phyloP scores from a whole-genome alignment of 345 rosid species.

The Eucalyptus tenuipes region DNA sequence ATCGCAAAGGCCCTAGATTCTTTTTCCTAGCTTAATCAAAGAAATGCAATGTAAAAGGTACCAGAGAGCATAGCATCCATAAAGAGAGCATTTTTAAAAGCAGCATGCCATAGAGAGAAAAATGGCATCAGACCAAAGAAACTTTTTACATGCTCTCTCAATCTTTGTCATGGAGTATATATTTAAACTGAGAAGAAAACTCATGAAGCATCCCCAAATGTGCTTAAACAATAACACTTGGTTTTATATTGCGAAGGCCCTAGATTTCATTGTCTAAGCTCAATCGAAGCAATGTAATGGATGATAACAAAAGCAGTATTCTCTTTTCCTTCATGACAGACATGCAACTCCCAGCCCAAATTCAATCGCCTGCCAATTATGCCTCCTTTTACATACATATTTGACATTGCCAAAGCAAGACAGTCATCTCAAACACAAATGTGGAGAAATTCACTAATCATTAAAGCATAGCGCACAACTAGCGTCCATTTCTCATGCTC shows the following conservation, averaged over 20 bases:
- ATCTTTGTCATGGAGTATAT: not conserved
- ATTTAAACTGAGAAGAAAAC: not conserved
- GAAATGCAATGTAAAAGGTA: not conserved
- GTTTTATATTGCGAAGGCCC: not conserved
- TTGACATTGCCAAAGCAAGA: not conserved
- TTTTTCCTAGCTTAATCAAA: not conserved
- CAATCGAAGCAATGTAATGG: not conserved
- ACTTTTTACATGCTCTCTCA: not conserved
- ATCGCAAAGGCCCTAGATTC: not conserved
- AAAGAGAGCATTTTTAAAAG: not conserved
- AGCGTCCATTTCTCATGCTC: not conserved
- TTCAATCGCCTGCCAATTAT: not conserved
- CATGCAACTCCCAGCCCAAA: not conserved
- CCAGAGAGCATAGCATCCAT: not conserved
- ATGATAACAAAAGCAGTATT: not conserved
- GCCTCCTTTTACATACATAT: not conserved
- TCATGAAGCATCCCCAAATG: not conserved
- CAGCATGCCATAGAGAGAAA: not conserved
- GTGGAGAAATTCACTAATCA: not conserved
- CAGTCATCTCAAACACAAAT: not conserved
- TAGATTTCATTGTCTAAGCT: not conserved
- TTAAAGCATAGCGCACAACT: not conserved
- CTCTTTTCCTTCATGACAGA: not conserved
- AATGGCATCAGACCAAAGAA: not conserved
- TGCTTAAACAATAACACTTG: not conserved